Percentiles rank a stretch among this genome's conserved stretches.
These are phyloP conservation scores for Biscogniauxia sp. DNA, from an alignment of 2,329 filamentous ascomycete species.

Conservation along the genomic window DNA sequence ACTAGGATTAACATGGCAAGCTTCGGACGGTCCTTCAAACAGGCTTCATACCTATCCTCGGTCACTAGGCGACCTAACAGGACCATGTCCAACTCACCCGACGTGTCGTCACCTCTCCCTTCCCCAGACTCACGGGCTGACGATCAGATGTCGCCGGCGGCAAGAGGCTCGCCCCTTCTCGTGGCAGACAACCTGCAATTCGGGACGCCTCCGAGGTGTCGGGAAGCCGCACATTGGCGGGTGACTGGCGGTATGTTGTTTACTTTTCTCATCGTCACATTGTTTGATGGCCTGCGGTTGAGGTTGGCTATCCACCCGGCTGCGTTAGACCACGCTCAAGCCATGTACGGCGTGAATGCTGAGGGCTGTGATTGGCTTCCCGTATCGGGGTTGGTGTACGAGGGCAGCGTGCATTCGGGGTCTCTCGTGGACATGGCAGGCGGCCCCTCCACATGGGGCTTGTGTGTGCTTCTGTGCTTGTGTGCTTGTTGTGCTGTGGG, in stretches of 20 bases:
- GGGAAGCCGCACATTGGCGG: constrained; percentile 18
- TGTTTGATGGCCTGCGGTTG: background rate
- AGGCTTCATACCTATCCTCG: constrained; percentile 42
- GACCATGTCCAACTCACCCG: constrained; percentile 47
- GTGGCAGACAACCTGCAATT: constrained; percentile 13
- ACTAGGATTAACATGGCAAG: constrained; percentile 40
- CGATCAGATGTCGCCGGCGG: constrained; percentile 35
- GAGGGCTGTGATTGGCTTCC: background rate
- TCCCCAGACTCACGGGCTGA: constrained; percentile 26
- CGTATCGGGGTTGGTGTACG: background rate
- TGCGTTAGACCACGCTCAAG: background rate
- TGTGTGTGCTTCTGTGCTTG: too few species aligned
- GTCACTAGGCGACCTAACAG: constrained; percentile 42
- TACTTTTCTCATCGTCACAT: constrained; percentile 3
- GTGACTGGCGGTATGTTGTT: constrained; percentile 18
- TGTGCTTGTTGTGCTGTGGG: background rate
- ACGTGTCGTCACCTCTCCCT: constrained; percentile 38
- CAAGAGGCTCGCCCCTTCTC: constrained; percentile 30
- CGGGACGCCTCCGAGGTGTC: constrained; percentile 13
- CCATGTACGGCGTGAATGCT: background rate
- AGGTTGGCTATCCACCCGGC: background rate
- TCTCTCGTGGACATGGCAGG: background rate
- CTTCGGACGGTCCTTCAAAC: constrained; percentile 49
- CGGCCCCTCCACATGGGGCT: background rate
- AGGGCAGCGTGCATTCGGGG: background rate